phyloP scores from a whole-genome alignment of 2,329 filamentous ascomycete genomes.

The Botrytis pseudocinerea region DNA sequence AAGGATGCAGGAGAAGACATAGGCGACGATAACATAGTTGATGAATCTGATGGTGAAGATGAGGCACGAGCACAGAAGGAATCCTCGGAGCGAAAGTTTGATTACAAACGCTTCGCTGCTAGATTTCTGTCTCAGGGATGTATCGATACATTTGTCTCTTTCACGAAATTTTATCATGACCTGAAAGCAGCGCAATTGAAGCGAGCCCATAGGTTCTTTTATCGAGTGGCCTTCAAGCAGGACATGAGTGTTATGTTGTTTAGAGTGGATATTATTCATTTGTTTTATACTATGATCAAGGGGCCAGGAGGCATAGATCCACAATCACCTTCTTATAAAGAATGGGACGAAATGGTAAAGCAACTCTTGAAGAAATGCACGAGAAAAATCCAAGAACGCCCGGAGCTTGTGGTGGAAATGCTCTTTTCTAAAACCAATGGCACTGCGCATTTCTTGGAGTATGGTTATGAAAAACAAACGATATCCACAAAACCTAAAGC shows the following conservation, averaged over 20 bases:
- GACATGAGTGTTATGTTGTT: slow-evolving; percentile 87
- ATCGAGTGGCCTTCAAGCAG: slow-evolving; percentile 92
- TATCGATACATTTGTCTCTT: slow-evolving; percentile 83
- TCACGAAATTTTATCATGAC: slow-evolving; percentile 78
- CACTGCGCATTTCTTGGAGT: slow-evolving; percentile 85
- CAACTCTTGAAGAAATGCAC: slow-evolving; percentile 81
- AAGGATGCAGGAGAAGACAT: slow-evolving; percentile 47
- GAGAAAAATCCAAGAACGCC: slow-evolving; percentile 81
- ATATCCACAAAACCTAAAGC: slow-evolving; percentile 64
- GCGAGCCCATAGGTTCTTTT: slow-evolving; percentile 89
- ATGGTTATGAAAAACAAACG: slow-evolving; percentile 82
- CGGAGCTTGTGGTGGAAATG: slow-evolving; percentile 85
- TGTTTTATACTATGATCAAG: slow-evolving; percentile 90
- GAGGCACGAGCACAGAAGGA: slow-evolving; percentile 67
- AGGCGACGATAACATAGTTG: slow-evolving; percentile 51
- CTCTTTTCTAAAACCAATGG: slow-evolving; percentile 88
- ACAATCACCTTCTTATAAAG: slow-evolving; percentile 67
- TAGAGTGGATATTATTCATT: slow-evolving; percentile 83
- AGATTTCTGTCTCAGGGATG: slow-evolving; percentile 83
- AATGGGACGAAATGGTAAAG: slow-evolving; percentile 87
- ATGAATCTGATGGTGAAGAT: slow-evolving; percentile 75
- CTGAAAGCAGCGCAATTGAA: slow-evolving; percentile 80
- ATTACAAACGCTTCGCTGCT: slow-evolving; percentile 80
- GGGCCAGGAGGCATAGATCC: slow-evolving; percentile 76
- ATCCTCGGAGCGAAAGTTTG: slow-evolving; percentile 85